These are phyloP conservation scores for Ephemerocybe angulata DNA, from an alignment of 768 basidiomycete genomes.

Conservation along the genomic window DNA sequence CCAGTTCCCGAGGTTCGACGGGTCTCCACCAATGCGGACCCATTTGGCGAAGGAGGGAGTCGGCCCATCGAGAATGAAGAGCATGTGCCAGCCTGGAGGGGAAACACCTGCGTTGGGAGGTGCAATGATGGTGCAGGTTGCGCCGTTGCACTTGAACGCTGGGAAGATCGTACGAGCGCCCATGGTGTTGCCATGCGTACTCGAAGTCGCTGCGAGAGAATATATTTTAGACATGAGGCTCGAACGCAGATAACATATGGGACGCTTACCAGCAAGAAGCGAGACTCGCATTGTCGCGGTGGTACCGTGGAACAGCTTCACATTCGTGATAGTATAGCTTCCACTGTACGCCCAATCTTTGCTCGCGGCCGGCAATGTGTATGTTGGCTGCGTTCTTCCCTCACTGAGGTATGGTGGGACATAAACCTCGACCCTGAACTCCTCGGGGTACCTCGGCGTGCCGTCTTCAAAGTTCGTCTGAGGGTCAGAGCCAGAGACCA, in stretches of 20 bases:
- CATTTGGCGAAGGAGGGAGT: conserved; percentile 73
- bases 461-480: conserved; percentile 44
- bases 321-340: conserved; percentile 48
- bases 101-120: conserved; percentile 66
- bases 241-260: background rate
- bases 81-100: conserved; percentile 74
- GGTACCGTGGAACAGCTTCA: conserved; percentile 42
- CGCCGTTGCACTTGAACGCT: conserved; percentile 62
- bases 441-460: conserved; percentile 57
- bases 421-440: conserved; percentile 77
- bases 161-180: conserved; percentile 72
- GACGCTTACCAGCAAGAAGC: conserved; percentile 56
- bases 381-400: conserved; percentile 59
- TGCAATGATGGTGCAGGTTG: conserved; percentile 71
- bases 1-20: conserved; percentile 67
- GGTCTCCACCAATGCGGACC: conserved; percentile 80
- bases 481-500: conserved; percentile 76
- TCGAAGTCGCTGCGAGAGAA: conserved; percentile 52
- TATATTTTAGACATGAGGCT: conserved; percentile 2
- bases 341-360: conserved; percentile 64
- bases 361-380: conserved; percentile 48
- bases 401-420: conserved; percentile 80
- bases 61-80: conserved; percentile 75
- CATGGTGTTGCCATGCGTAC: conserved; percentile 78
- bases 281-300: conserved; percentile 50